phyloP scores from a whole-genome alignment of 176 grass and related monocot species.

The Juncus inflexus region DNA sequence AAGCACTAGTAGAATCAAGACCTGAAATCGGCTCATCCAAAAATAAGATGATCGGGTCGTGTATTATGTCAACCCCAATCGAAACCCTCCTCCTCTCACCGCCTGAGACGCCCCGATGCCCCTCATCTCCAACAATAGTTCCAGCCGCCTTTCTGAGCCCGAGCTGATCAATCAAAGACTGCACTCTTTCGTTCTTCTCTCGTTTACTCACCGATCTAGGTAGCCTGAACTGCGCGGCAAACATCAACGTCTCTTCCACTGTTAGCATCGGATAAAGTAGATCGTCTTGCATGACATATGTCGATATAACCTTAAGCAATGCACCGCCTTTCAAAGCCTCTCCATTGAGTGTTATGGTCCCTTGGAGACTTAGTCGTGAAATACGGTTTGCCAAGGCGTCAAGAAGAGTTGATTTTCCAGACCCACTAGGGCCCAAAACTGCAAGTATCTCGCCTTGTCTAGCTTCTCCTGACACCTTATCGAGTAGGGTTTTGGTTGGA shows the following conservation, averaged over 20 bases:
- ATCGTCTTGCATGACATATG: slow-evolving; percentile 91
- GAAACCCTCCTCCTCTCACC: slow-evolving; percentile 69
- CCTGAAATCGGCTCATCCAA: slow-evolving; percentile 72
- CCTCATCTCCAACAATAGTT: slow-evolving; percentile 67
- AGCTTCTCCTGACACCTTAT: slow-evolving; percentile 56
- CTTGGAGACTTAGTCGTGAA: slow-evolving; percentile 40
- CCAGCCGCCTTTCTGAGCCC: slow-evolving; percentile 47
- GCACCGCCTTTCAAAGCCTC: slow-evolving; percentile 35
- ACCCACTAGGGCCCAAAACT: slow-evolving; percentile 67
- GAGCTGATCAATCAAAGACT: slow-evolving; percentile 68
- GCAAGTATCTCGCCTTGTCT: slow-evolving; percentile 62
- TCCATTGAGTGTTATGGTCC: slow-evolving; percentile 52
- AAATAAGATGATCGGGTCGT: slow-evolving; percentile 60
- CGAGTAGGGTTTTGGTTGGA: slow-evolving; percentile 34
- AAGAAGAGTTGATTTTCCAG: slow-evolving; percentile 76
- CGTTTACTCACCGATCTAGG: slow-evolving; percentile 31
- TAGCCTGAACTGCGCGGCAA: slow-evolving; percentile 65
- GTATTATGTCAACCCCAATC: slow-evolving; percentile 74
- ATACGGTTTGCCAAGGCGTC: slow-evolving; percentile 70
- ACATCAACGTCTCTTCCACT: slow-evolving; percentile 75
- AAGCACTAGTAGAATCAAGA: slow-evolving; percentile 78
- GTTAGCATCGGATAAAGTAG: slow-evolving; percentile 82
- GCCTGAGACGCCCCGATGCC: slow-evolving; percentile 54
- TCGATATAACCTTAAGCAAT: slow-evolving; percentile 56
- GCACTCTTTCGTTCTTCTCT: slow-evolving; percentile 53